phyloP scores from a whole-genome alignment of 495 filamentous ascomycete species.

The Xylaria venustula region DNA sequence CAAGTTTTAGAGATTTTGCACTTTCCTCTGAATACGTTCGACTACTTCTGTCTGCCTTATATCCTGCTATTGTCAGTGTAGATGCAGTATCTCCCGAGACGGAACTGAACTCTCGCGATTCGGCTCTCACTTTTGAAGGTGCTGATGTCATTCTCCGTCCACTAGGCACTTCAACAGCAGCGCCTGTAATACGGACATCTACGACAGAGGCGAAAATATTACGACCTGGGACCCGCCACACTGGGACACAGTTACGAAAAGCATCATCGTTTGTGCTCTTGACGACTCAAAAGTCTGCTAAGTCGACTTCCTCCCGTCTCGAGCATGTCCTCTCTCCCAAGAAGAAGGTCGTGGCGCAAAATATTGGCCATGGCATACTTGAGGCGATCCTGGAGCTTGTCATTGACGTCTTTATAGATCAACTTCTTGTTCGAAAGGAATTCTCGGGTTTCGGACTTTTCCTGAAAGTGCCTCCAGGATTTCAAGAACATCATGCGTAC shows the following conservation, averaged over 20 bases:
- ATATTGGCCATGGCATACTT: constrained; percentile 65
- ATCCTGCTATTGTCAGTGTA: constrained; percentile 80
- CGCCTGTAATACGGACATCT: constrained; percentile 70
- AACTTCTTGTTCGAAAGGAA: constrained; percentile 79
- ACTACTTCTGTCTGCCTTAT: constrained; percentile 72
- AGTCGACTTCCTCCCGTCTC: constrained; percentile 60
- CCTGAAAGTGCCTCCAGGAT: constrained; percentile 86
- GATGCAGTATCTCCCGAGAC: constrained; percentile 77
- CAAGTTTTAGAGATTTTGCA: constrained; percentile 77
- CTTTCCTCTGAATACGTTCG: constrained; percentile 73
- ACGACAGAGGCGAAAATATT: constrained; percentile 43
- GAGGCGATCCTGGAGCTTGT: constrained; percentile 73
- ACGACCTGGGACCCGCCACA: constrained; percentile 35
- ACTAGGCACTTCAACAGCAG: constrained; percentile 50
- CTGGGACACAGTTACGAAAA: constrained; percentile 61
- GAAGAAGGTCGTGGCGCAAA: constrained; percentile 48
- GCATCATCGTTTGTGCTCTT: constrained; percentile 89
- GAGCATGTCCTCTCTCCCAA: constrained; percentile 60
- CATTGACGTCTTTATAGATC: constrained; percentile 75
- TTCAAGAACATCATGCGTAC: constrained; percentile 88
- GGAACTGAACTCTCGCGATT: constrained; percentile 77
- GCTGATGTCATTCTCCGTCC: constrained; percentile 79
- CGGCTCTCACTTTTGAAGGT: constrained; percentile 78
- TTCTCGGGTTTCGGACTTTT: constrained; percentile 87
- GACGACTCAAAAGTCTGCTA: constrained; percentile 61